Base-by-base conservation (phyloP, 1,139 yeast genomes). In the Hanseniaspora uvarum region DNA sequence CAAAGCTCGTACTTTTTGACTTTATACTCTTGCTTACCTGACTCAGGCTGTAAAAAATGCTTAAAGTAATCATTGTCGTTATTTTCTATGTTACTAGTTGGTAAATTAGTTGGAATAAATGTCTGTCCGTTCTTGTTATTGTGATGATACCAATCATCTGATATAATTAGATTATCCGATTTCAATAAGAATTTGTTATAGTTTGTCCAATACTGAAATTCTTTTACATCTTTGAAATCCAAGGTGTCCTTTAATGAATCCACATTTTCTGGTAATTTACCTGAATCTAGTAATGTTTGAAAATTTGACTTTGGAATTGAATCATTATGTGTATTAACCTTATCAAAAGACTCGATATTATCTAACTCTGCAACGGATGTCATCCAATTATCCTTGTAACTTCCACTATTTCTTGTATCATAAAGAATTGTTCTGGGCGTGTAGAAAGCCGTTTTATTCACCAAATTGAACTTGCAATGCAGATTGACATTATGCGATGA, bases 151-250 rank as follows among this genome's bases (percentile, higher is more conserved):
- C 88, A 89, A 55, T 78, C 72, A 1, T 70, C 66, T 19, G 86
- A 63, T 7, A 72, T 71, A 51, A 76, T 70, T 55, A 84, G 70
- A 2, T 83, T 75, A 24, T 70, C 69, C 0, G 96, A 94, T 55
- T 77, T 76, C 62, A 80, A 80, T 19, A 85, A 76, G 55, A 88
- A 74, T 60, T 80, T 77, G 49, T 82, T 74, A 63, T 83, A 87
- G 65, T 88, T 96, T 0, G 92, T 75, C 97, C 97, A 92, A 62
- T 78, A 86, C 40, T 66, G 67, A 0, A 87, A 78, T 52, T 75
- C 76, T 0, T 62, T 61, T 0, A 61, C 59, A 4, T 66, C 65
- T 46, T 85, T 66, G 21, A 58, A 57, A 1, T 72, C 73, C 7
- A 40, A 41, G 5, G 18, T 28, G 24, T 40, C 23, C 5, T 19